Evolutionary conservation across 768 basidiomycete genomes (phyloP).

Genomic region (Termitomyces sp.): DNA sequence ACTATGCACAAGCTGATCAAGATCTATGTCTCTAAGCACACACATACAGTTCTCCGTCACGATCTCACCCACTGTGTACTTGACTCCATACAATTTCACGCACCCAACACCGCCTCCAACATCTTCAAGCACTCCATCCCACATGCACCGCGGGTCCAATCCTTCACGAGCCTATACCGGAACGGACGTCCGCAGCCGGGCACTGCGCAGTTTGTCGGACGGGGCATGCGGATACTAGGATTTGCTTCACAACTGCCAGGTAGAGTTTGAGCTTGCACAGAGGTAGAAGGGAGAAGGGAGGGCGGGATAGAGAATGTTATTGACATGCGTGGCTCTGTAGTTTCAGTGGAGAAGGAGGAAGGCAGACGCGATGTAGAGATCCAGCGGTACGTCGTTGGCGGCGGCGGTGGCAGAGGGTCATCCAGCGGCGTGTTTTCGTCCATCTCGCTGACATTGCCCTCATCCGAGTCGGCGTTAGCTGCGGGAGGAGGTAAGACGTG

Average conservation of each 20-base stretch:
- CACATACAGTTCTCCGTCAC: too few relatives aligned
- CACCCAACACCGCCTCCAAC: conserved; percentile 29
- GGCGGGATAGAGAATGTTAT: conserved; percentile 53
- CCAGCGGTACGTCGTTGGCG: conserved; percentile 66
- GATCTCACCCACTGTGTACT: too few relatives aligned
- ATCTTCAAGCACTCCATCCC: conserved; percentile 60
- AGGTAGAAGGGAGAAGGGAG: conserved; percentile 5
- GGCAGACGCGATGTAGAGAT: conserved; percentile 46
- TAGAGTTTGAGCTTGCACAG: neutral
- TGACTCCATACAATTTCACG: conserved; percentile 5
- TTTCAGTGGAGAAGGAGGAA: neutral
- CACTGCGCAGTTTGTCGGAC: conserved; percentile 43
- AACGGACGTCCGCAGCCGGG: conserved; percentile 49
- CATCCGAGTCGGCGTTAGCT: conserved; percentile 28
- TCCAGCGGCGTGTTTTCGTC: conserved; percentile 13
- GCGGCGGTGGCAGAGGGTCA: neutral
- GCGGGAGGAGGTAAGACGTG: conserved; percentile 25
- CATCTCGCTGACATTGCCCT: conserved; percentile 22
- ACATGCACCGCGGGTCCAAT: conserved; percentile 62
- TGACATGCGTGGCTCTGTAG: conserved; percentile 23
- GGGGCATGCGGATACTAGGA: neutral
- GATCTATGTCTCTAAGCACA: too few relatives aligned
- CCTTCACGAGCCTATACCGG: conserved; percentile 62
- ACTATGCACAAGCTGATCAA: too few relatives aligned
- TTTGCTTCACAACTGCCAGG: neutral